Conservation (phyloP, 495 filamentous ascomycete species). For the Staphylotrichum longicolle region DNA sequence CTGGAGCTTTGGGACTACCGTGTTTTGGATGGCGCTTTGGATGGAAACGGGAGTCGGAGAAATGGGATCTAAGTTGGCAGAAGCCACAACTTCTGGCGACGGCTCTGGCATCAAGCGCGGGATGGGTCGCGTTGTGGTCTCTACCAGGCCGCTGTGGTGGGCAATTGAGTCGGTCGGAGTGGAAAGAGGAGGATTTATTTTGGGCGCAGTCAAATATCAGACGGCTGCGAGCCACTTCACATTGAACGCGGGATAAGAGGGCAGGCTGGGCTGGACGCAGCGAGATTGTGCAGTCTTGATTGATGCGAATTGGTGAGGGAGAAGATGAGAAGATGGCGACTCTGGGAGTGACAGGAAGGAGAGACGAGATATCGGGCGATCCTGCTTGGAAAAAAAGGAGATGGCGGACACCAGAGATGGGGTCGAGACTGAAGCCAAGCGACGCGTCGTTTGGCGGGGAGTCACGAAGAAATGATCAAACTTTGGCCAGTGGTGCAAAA, state of each 20-base stretch:
- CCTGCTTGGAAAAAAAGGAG: too few species aligned
- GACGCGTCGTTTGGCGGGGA: neutral
- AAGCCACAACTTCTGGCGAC: slow-evolving; percentile 36
- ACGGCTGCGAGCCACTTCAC: slow-evolving; percentile 1
- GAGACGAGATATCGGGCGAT: too few species aligned
- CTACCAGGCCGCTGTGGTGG: neutral
- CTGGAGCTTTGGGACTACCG: slow-evolving; percentile 40
- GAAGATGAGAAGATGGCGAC: neutral
- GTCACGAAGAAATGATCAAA: neutral
- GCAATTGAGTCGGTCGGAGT: neutral
- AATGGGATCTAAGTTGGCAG: slow-evolving; percentile 40
- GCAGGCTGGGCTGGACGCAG: neutral
- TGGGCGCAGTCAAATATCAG: neutral
- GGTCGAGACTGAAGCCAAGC: too few species aligned
- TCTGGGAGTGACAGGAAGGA: too few species aligned
- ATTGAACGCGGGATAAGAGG: neutral
- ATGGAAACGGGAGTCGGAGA: slow-evolving; percentile 31
- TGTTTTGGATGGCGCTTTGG: slow-evolving; percentile 24
- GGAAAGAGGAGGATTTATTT: neutral
- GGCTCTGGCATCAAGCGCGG: slow-evolving; percentile 38
- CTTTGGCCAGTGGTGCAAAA: neutral
- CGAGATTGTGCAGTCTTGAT: neutral
- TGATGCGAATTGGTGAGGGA: neutral
- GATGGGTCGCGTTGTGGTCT: neutral
- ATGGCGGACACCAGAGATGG: too few species aligned